These are phyloP conservation scores for Saturnispora dispora DNA, from an alignment of 805 yeast species.

Conservation along the genomic window DNA sequence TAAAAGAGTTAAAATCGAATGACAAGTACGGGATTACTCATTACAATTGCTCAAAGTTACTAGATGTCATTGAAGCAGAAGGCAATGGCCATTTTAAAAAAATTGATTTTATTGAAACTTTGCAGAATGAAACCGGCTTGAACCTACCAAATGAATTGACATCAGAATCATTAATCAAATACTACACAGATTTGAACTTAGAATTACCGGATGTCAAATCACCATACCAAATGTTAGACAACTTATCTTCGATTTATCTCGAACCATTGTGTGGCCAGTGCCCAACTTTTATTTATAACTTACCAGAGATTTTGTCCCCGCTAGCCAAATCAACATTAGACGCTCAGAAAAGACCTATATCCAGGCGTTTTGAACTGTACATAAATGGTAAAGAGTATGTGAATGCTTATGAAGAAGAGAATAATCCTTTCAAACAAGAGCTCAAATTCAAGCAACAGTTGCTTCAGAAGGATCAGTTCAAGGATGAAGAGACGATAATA, in stretches of 20 bases:
- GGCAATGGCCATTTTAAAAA: slow-evolving; percentile 28
- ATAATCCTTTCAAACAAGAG: slow-evolving; percentile 67
- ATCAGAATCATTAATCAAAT: slow-evolving; percentile 32
- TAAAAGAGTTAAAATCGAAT: slow-evolving; percentile 24
- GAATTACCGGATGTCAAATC: slow-evolving; percentile 33
- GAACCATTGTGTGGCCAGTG: slow-evolving; percentile 51
- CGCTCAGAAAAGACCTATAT: slow-evolving; percentile 23
- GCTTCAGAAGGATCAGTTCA: slow-evolving; percentile 33
- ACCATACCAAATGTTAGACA: slow-evolving; percentile 33
- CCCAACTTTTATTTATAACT: slow-evolving; percentile 74
- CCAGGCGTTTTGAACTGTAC: slow-evolving; percentile 78
- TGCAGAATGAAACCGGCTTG: slow-evolving; percentile 46
- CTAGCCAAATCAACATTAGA: slow-evolving; percentile 58
- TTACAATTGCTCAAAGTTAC: slow-evolving; percentile 16
- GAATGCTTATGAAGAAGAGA: slow-evolving; percentile 96
- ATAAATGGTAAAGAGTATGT: slow-evolving; percentile 73
- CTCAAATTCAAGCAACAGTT: slow-evolving; percentile 57
- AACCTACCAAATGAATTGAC: slow-evolving; percentile 34
- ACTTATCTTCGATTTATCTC: slow-evolving; percentile 33
- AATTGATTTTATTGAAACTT: slow-evolving; percentile 58
- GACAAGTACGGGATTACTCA: slow-evolving; percentile 15
- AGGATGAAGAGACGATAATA: slow-evolving; percentile 53
- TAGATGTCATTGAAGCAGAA: slow-evolving; percentile 9
- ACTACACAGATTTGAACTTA: slow-evolving; percentile 31
- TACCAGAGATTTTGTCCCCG: slow-evolving; percentile 82